phyloP scores from a whole-genome alignment of 2,329 filamentous ascomycete species.

The Paraphaeosphaeria sporulosa region DNA sequence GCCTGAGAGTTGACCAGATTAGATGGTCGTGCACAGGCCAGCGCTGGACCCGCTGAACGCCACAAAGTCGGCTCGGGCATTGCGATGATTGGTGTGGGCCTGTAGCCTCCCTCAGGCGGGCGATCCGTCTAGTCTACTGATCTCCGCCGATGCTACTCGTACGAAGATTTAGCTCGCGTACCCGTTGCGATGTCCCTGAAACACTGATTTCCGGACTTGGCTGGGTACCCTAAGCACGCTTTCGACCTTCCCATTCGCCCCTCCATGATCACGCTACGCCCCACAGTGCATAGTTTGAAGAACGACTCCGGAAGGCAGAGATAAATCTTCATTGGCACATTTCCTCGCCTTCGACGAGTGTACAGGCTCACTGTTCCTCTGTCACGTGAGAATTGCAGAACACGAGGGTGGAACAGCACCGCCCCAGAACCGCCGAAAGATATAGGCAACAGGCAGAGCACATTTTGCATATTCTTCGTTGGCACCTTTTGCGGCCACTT shows the following conservation, averaged over 20 bases:
- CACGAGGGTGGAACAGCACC: neutral
- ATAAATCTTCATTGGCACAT: neutral
- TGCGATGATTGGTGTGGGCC: neutral
- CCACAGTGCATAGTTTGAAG: neutral
- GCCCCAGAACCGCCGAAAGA: neutral
- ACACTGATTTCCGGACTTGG: neutral
- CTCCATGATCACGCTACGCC: neutral
- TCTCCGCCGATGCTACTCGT: too few relatives aligned
- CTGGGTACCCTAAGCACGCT: neutral
- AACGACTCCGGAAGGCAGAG: neutral
- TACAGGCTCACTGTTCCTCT: neutral
- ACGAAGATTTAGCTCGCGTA: too few relatives aligned
- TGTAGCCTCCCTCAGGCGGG: neutral
- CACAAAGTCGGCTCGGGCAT: neutral
- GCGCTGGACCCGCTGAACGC: neutral
- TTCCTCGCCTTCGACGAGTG: neutral
- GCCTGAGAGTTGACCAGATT: too few relatives aligned
- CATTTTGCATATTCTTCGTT: neutral
- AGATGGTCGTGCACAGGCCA: neutral
- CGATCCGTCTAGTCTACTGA: neutral
- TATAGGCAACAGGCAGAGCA: neutral
- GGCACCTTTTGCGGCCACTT: neutral
- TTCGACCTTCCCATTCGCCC: neutral
- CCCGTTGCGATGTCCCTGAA: neutral
- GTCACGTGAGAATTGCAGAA: neutral